A percentile compares a stretch with the other conserved stretches of the same genome.
These are phyloP conservation scores for Blastomyces parvus DNA, from an alignment of 2,329 filamentous ascomycete genomes.

Conservation along the genomic window DNA sequence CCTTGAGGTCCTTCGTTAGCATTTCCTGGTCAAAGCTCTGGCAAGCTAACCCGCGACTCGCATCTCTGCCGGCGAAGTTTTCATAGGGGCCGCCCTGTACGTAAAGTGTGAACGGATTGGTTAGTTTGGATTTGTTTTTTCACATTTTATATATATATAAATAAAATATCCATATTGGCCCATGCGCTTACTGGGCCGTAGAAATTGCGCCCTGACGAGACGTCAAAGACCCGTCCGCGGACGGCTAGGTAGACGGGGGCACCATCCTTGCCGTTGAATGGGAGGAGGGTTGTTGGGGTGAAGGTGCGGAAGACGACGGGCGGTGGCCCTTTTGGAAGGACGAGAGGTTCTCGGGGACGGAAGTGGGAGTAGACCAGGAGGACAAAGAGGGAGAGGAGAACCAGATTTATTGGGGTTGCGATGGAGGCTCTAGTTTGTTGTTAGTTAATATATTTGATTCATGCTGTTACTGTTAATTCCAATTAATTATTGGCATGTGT, in stretches of 20 bases:
- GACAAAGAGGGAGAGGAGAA: slow-evolving; percentile 50
- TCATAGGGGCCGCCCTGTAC: slow-evolving; percentile 70
- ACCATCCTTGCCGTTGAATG: slow-evolving; percentile 67
- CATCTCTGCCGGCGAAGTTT: slow-evolving; percentile 92
- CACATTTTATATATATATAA: too few species aligned
- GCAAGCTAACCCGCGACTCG: slow-evolving; percentile 74
- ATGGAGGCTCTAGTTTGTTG: slow-evolving; percentile 40
- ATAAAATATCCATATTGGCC: background rate
- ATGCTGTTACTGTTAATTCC: background rate
- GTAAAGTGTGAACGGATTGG: background rate
- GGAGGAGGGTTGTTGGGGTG: slow-evolving; percentile 71
- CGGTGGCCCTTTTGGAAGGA: slow-evolving; percentile 44
- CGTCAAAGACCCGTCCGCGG: slow-evolving; percentile 83
- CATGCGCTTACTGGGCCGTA: slow-evolving; percentile 60
- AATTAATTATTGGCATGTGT: background rate
- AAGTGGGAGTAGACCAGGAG: slow-evolving; percentile 51
- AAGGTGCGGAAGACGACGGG: slow-evolving; percentile 82
- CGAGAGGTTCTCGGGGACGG: slow-evolving; percentile 43
- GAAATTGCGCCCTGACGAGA: slow-evolving; percentile 76
- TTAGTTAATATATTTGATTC: background rate
- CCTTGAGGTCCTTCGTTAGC: slow-evolving; percentile 84
- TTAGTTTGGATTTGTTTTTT: background rate
- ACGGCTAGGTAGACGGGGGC: slow-evolving; percentile 83
- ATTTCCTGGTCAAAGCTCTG: slow-evolving; percentile 93
- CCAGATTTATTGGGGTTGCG: slow-evolving; percentile 52